These are phyloP conservation scores for Ampelomyces quisqualis DNA, from an alignment of 2,329 filamentous ascomycete species.

Conservation along the genomic window DNA sequence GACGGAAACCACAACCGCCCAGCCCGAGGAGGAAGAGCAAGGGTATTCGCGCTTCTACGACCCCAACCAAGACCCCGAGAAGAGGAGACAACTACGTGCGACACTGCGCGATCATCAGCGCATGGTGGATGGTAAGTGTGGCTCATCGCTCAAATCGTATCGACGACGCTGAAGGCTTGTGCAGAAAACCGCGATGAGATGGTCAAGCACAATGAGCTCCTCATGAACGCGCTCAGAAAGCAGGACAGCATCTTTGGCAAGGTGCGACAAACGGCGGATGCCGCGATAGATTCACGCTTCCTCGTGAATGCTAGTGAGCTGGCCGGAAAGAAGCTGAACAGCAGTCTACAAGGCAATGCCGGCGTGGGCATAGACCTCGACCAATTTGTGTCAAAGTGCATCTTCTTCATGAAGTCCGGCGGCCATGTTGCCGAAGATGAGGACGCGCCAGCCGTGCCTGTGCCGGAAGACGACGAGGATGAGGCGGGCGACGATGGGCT, in stretches of 20 bases:
- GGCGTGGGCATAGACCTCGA: constrained; percentile 81
- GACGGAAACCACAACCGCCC: constrained; percentile 15
- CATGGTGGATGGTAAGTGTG: constrained; percentile 55
- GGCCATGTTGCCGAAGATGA: constrained; percentile 55
- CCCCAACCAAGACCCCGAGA: constrained; percentile 75
- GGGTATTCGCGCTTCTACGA: constrained; percentile 61
- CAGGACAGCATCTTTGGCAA: constrained; percentile 66
- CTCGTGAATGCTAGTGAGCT: constrained; percentile 79
- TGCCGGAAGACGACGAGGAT: constrained; percentile 61
- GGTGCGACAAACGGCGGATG: constrained; percentile 86
- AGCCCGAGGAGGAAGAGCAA: constrained; percentile 15
- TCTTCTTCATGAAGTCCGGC: constrained; percentile 74
- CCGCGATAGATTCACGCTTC: constrained; percentile 84
- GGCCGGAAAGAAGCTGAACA: constrained; percentile 73
- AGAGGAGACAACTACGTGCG: constrained; percentile 70
- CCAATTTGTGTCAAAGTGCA: constrained; percentile 87
- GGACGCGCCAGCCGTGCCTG: constrained; percentile 53
- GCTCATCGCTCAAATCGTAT: not conserved
- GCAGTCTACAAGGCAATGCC: constrained; percentile 70
- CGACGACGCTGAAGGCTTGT: not conserved
- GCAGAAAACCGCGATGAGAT: constrained; percentile 71
- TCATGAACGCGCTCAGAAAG: constrained; percentile 65
- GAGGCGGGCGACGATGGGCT: constrained; percentile 69
- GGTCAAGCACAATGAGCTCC: constrained; percentile 63
- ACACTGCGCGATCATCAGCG: constrained; percentile 67